phyloP scores from a whole-genome alignment of 306 rosid genomes.

The Cicer chorassanicum region DNA sequence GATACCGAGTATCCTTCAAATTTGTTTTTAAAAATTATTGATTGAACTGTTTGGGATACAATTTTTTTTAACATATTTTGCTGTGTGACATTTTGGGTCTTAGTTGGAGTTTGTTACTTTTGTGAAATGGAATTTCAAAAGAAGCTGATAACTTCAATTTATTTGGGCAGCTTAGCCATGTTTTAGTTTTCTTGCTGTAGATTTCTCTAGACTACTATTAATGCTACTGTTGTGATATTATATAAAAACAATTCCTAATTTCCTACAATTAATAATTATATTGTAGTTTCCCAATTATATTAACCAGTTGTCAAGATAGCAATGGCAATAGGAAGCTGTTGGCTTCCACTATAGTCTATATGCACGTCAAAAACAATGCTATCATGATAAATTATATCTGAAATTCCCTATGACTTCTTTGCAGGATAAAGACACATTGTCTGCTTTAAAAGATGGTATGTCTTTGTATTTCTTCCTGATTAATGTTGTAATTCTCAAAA shows the following conservation, averaged over 20 bases:
- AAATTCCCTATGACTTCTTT: slow-evolving; percentile 34
- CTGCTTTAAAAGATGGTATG: slow-evolving; percentile 79
- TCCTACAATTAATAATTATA: not conserved
- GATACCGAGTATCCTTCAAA: not conserved
- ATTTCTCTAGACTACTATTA: slow-evolving; percentile 13
- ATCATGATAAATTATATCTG: slow-evolving; percentile 35
- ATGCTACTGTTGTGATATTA: slow-evolving; percentile 5
- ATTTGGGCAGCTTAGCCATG: slow-evolving; percentile 18
- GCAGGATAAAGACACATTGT: slow-evolving; percentile 67
- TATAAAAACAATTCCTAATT: slow-evolving; percentile 1
- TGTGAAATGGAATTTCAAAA: slow-evolving; percentile 10
- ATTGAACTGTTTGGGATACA: too few relatives aligned
- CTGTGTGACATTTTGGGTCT: not conserved
- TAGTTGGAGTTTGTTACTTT: not conserved
- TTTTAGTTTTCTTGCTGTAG: slow-evolving; percentile 1
- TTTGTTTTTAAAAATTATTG: not conserved
- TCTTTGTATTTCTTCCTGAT: slow-evolving; percentile 28
- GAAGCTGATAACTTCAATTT: slow-evolving; percentile 30
- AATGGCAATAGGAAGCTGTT: slow-evolving; percentile 37
- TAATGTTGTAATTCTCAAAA: slow-evolving; percentile 22
- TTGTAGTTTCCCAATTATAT: slow-evolving; percentile 20
- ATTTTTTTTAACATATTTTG: not conserved
- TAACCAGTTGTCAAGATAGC: slow-evolving; percentile 1
- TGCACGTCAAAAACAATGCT: slow-evolving; percentile 16
- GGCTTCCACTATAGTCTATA: not conserved